Evolutionary conservation across 805 yeast species (phyloP).

Genomic region (Yarrowia porcina): DNA sequence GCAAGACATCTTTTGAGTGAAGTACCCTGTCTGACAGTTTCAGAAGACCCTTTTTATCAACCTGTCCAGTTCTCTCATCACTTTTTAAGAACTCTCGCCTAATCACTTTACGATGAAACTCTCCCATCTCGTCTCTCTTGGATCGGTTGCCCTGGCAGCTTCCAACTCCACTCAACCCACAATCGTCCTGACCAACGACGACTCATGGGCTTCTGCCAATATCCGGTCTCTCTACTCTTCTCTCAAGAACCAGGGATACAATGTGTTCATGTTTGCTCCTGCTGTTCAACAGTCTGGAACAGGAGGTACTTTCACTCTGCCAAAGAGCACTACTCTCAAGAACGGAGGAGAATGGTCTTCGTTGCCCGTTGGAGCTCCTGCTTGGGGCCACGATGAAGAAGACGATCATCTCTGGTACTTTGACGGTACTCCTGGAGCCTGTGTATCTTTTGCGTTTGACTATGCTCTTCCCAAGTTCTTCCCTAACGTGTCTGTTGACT

Average conservation of each 20-base stretch:
- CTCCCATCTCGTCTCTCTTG: too few species aligned
- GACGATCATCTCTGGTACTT: conserved; percentile 46
- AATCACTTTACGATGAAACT: too few species aligned
- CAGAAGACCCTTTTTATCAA: too few species aligned
- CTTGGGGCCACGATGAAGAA: conserved; percentile 46
- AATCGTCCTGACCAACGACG: conserved; percentile 54
- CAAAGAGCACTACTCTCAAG: conserved; percentile 40
- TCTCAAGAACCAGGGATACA: conserved; percentile 47
- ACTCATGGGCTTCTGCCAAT: conserved; percentile 55
- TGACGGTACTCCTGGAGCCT: conserved; percentile 47
- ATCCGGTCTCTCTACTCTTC: conserved; percentile 54
- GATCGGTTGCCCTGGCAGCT: too few species aligned
- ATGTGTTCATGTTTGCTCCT: conserved; percentile 52
- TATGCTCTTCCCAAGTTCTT: conserved; percentile 44
- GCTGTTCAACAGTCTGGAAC: conserved; percentile 51
- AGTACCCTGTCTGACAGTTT: too few species aligned
- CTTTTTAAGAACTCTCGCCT: too few species aligned
- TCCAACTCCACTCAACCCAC: too few species aligned
- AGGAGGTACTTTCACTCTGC: conserved; percentile 51
- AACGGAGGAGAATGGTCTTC: conserved; percentile 46
- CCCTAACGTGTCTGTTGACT: conserved; percentile 42
- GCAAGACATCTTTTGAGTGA: too few species aligned
- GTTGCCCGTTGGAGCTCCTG: conserved; percentile 48
- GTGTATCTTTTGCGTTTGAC: conserved; percentile 45
- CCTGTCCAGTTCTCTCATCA: too few species aligned